Percentiles rank a stretch among this genome's conserved stretches.
These are phyloP conservation scores for Calycina herbarum DNA, from an alignment of 2,329 filamentous ascomycete genomes.

Conservation along the genomic window DNA sequence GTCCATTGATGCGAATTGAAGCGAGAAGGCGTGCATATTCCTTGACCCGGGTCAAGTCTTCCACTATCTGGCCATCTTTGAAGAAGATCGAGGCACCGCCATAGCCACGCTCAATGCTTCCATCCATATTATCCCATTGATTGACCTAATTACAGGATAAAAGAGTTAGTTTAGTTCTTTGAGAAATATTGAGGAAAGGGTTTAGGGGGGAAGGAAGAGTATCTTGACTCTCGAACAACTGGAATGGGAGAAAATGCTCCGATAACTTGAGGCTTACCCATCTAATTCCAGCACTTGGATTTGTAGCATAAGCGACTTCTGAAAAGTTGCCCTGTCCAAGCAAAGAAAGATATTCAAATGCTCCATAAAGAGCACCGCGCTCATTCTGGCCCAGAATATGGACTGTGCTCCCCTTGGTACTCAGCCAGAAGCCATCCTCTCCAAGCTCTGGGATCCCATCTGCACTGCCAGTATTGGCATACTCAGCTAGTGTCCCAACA, in stretches of 20 bases:
- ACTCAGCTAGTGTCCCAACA: background rate
- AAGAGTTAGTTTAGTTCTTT: no score
- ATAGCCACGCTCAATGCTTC: slow-evolving; percentile 68
- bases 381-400: slow-evolving; percentile 66
- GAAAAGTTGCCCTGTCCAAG: slow-evolving; percentile 60
- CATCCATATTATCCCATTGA: slow-evolving; percentile 71
- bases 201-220: no score
- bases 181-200: no score
- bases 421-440: slow-evolving; percentile 2
- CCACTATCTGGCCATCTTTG: slow-evolving; percentile 52
- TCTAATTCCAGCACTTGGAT: slow-evolving; percentile 27
- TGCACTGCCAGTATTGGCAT: background rate
- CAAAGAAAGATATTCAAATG: slow-evolving; percentile 67
- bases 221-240: no score
- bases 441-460: background rate
- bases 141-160: slow-evolving; percentile 61
- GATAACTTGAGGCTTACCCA: background rate
- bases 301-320: slow-evolving; percentile 49
- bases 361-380: slow-evolving; percentile 66
- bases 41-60: slow-evolving; percentile 58
- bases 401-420: slow-evolving; percentile 39
- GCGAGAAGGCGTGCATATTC: slow-evolving; percentile 67
- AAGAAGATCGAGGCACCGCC: slow-evolving; percentile 71
- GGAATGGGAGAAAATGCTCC: no score
- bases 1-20: slow-evolving; percentile 65